A percentile compares a stretch with the other conserved stretches of the same genome.
Conservation (phyloP, 1,139 yeast species). For the Magnusiomyces paraingens region DNA sequence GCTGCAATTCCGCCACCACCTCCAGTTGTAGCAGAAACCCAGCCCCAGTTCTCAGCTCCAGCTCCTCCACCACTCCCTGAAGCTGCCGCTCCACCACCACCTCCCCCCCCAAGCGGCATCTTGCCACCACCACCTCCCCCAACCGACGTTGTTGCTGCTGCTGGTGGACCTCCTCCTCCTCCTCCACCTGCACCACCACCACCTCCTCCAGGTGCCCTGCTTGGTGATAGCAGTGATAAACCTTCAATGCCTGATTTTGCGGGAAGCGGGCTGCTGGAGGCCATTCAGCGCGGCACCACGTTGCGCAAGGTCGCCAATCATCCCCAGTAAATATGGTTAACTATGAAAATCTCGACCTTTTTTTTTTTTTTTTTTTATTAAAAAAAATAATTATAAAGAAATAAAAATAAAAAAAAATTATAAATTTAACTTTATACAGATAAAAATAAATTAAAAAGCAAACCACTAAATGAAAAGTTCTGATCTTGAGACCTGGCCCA, state of each 20-base stretch:
- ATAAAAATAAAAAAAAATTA: too few species aligned
- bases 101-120: slow-evolving; percentile 21
- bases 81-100: slow-evolving; percentile 15
- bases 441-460: too few species aligned
- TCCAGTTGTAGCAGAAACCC: slow-evolving; percentile 7
- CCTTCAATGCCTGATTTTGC: neutral
- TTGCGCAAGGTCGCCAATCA: neutral
- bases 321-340: too few species aligned
- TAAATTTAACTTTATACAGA: too few species aligned
- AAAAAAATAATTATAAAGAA: too few species aligned
- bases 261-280: neutral
- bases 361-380: too few species aligned
- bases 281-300: neutral
- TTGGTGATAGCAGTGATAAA: neutral
- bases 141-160: slow-evolving; percentile 17
- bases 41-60: slow-evolving; percentile 17
- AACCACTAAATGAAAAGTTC: too few species aligned
- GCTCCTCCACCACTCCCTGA: slow-evolving; percentile 19
- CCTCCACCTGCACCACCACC: slow-evolving; percentile 27
- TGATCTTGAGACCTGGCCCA: too few species aligned
- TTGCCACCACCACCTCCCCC: slow-evolving; percentile 17
- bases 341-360: too few species aligned
- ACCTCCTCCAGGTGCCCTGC: slow-evolving; percentile 20
- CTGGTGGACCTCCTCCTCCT: slow-evolving; percentile 24
- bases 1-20: slow-evolving; percentile 12